Percentiles rank a stretch among this genome's conserved stretches.
Evolutionary conservation across 1,284 basidiomycete genomes (phyloP).

Genomic region (Prillingera fragicola): DNA sequence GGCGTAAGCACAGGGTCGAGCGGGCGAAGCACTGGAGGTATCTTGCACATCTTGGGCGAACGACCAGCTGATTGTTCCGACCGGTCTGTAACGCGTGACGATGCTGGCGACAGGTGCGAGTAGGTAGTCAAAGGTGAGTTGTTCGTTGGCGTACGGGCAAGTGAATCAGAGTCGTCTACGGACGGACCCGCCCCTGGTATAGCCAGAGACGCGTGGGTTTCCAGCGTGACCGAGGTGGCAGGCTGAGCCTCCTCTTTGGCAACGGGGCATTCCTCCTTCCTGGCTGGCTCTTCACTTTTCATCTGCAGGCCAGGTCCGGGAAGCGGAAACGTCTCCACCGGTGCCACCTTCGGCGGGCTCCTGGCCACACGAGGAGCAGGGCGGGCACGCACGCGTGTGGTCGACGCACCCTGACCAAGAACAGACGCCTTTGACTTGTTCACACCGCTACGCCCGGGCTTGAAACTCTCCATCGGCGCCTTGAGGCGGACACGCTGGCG

Average conservation of each 20-base stretch:
- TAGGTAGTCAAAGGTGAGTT: not conserved
- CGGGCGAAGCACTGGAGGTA: slow-evolving; percentile 1
- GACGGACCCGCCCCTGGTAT: not conserved
- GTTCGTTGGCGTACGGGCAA: slow-evolving; percentile 1
- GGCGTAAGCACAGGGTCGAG: slow-evolving; percentile 19
- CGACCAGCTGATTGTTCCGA: not conserved
- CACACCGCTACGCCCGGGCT: slow-evolving; percentile 15
- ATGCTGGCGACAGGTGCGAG: slow-evolving; percentile 6
- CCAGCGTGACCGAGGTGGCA: not conserved
- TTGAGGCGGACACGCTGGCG: slow-evolving; percentile 36
- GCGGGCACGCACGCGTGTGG: not conserved
- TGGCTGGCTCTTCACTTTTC: not conserved
- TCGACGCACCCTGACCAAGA: not conserved
- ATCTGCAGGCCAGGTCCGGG: slow-evolving; percentile 5
- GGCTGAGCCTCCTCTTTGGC: not conserved
- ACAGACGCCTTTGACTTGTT: slow-evolving; percentile 12
- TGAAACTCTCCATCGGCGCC: slow-evolving; percentile 39
- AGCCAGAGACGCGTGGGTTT: not conserved
- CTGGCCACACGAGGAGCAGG: not conserved
- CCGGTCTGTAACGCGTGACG: not conserved
- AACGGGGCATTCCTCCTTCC: not conserved
- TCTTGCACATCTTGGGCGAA: slow-evolving; percentile 1
- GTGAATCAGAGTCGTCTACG: not conserved
- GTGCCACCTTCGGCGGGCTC: not conserved
- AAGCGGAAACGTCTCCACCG: slow-evolving; percentile 12